Evolutionary conservation across 352 stramenopile genomes (phyloP), one percentile per base, ranked within the genome.

Genomic region (Globisporangium polare): DNA sequence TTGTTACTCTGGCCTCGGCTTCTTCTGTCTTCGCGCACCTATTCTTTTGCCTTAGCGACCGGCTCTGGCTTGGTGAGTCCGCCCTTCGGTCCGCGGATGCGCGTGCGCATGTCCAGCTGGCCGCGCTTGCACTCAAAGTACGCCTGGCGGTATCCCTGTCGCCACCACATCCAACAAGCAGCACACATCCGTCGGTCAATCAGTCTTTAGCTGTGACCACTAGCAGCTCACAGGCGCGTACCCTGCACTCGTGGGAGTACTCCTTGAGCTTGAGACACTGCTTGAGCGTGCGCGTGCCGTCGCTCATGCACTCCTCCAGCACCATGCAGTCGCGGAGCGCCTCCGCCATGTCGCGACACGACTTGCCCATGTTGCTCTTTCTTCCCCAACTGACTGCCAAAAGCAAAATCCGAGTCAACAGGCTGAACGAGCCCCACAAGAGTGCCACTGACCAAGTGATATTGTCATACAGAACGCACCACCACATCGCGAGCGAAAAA

Each of bases 121-220:
- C 84, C 84, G 22, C 84, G 84, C 62, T 89, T 92, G 74, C 84
- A 94, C 70, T 94, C 84, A 67, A 94, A 94, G 65, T 94, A 94
- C 24, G 84, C 82, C 43, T 86, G 69, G 6, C 84, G 84, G 33
- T 88, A 87, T 51, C 86, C 81, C 84, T 93, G 31, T 31, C 31
- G 9, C 4, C 60, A 17, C 18, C 3, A 24, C 20, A 12, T 8
- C 22, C 42, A 46, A 29, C 20, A 15, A 15, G 29, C 29, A 33
- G 5, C 45, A 33, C n/a, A n/a, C 10, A 5, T 17, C 12, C 10
- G 12, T 27, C 5, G 5, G 12, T 35, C 24, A 53, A 5, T 9
- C 20, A 18, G 7, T 49, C 17, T n/a, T n/a, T n/a, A n/a, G n/a
- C n/a, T n/a, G n/a, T n/a, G n/a, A n/a, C n/a, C 13, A 65, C 24